Conservation (phyloP, 345 rosid genomes). For the Aegle marmelos region DNA sequence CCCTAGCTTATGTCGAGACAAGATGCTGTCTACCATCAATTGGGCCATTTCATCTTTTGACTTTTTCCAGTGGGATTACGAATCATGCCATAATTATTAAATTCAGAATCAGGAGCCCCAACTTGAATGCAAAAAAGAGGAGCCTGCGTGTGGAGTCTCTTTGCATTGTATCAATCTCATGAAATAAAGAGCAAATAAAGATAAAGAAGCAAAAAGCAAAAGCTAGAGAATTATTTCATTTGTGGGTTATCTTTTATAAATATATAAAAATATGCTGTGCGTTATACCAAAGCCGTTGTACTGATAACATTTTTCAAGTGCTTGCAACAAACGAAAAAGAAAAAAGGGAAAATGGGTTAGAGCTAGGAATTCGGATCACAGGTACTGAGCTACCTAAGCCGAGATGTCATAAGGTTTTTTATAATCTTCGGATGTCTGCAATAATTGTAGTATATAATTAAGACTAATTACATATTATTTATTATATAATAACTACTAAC, state of each 20-base stretch:
- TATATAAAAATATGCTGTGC: constrained; percentile 43
- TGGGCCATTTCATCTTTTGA: constrained; percentile 3
- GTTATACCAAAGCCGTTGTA: constrained; percentile 48
- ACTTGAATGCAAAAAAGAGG: constrained; percentile 42
- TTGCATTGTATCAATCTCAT: constrained; percentile 22
- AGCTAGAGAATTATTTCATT: constrained; percentile 41
- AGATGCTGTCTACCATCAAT: constrained; percentile 34
- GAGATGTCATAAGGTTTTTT: too few relatives aligned
- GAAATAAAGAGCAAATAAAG: constrained; percentile 16
- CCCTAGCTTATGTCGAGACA: constrained; percentile 34
- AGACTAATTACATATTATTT: too few relatives aligned
- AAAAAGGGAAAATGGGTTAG: neutral
- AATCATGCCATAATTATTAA: constrained; percentile 34
- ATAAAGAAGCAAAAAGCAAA: constrained; percentile 36
- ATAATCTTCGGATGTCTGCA: too few relatives aligned
- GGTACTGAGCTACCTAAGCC: too few relatives aligned
- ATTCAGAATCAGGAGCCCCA: constrained; percentile 47
- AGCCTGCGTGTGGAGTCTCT: constrained; percentile 21
- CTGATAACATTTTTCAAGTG: constrained; percentile 16
- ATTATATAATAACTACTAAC: too few relatives aligned
- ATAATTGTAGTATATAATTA: too few relatives aligned
- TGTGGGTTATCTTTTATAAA: constrained; percentile 32
- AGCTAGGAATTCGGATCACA: neutral
- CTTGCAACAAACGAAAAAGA: constrained; percentile 22
- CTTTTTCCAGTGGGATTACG: constrained; percentile 11